Evolutionary conservation across 1,139 yeast species (phyloP).

Genomic region (Saccharomyces hybrid): DNA sequence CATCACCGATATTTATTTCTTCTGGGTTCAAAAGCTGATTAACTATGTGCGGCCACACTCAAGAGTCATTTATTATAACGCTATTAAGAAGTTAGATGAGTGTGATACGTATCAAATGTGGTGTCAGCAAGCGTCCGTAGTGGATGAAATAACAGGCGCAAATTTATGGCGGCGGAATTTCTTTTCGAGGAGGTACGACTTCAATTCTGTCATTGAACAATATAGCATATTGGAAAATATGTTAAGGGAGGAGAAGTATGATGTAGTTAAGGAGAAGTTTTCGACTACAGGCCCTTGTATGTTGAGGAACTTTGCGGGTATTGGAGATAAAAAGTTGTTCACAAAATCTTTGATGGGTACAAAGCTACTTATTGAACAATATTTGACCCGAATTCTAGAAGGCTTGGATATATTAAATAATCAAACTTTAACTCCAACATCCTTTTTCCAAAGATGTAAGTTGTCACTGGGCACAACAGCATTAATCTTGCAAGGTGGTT

Average conservation of each 20-base stretch:
- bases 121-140: slow-evolving; percentile 49
- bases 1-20: slow-evolving; percentile 48
- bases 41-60: slow-evolving; percentile 27
- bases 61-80: slow-evolving; percentile 27
- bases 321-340: slow-evolving; percentile 70
- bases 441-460: slow-evolving; percentile 84
- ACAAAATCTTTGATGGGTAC: slow-evolving; percentile 84
- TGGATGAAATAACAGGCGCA: slow-evolving; percentile 61
- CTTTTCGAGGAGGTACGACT: slow-evolving; percentile 76
- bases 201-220: slow-evolving; percentile 69
- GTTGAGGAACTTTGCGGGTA: slow-evolving; percentile 85
- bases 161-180: slow-evolving; percentile 85
- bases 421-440: slow-evolving; percentile 49
- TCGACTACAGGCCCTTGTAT: slow-evolving; percentile 61
- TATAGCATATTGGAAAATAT: slow-evolving; percentile 57
- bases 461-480: slow-evolving; percentile 91
- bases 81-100: slow-evolving; percentile 25
- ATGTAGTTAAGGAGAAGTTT: slow-evolving; percentile 56
- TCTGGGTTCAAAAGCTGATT: slow-evolving; percentile 41
- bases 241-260: slow-evolving; percentile 50
- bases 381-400: slow-evolving; percentile 64
- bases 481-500: slow-evolving; percentile 84
- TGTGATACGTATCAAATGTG: slow-evolving; percentile 50
- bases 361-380: slow-evolving; percentile 79
- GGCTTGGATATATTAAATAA: slow-evolving; percentile 50